These are phyloP conservation scores for Malassezia pachydermatis DNA, from an alignment of 1,284 basidiomycete genomes.

Conservation along the genomic window DNA sequence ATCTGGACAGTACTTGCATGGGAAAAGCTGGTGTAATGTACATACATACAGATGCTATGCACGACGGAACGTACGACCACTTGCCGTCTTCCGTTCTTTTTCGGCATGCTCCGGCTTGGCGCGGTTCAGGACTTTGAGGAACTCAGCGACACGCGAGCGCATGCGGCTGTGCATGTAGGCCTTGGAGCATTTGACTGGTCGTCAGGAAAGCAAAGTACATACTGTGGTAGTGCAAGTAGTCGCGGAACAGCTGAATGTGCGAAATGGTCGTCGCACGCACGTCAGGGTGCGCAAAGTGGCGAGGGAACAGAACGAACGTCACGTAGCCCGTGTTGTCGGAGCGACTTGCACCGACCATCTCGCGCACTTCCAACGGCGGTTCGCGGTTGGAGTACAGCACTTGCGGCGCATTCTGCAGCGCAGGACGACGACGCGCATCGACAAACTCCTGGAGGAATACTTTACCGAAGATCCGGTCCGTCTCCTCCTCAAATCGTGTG, in stretches of 20 bases:
- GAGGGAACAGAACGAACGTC: slow-evolving; percentile 94
- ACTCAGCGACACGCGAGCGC: slow-evolving; percentile 86
- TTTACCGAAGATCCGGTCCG: slow-evolving; percentile 89
- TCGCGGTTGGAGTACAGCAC: slow-evolving; percentile 94
- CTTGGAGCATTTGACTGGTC: slow-evolving; percentile 87
- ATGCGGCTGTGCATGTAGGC: slow-evolving; percentile 99
- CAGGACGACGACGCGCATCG: slow-evolving; percentile 82
- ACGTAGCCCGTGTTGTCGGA: slow-evolving; percentile 93
- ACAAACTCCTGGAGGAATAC: slow-evolving; percentile 99
- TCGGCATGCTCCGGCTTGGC: slow-evolving; percentile 85
- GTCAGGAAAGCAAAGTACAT: slow-evolving; percentile 8
- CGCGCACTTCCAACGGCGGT: slow-evolving; percentile 87
- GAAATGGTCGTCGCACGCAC: slow-evolving; percentile 76
- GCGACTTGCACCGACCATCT: slow-evolving; percentile 67
- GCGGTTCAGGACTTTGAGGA: slow-evolving; percentile 92
- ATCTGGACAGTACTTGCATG: slow-evolving; percentile 18
- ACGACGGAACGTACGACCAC: slow-evolving; percentile 39
- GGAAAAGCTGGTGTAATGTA: slow-evolving; percentile 5
- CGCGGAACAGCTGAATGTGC: slow-evolving; percentile 90
- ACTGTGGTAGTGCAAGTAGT: slow-evolving; percentile 90
- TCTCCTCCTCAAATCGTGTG: slow-evolving; percentile 93
- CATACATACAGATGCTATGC: slow-evolving; percentile 16
- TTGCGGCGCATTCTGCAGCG: slow-evolving; percentile 92
- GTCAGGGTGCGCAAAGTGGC: slow-evolving; percentile 74
- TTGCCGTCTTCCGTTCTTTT: slow-evolving; percentile 83